Conservation (phyloP, 768 basidiomycete species). For the Galerina marginata region DNA sequence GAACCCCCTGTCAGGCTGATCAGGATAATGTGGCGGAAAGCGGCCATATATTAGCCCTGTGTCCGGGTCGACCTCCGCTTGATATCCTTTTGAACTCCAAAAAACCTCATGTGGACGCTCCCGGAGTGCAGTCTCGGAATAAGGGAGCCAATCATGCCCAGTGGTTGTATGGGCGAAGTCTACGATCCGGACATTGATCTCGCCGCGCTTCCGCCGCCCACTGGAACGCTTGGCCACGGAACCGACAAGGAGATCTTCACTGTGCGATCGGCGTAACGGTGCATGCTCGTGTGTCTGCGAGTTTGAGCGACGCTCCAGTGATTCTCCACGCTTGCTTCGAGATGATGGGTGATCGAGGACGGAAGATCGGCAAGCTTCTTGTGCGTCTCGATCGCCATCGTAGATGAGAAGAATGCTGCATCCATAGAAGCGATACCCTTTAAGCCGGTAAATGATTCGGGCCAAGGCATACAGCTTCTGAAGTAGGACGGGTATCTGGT, state of each 20-base stretch:
- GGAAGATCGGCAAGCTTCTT: constrained; percentile 71
- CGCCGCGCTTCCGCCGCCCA: constrained; percentile 81
- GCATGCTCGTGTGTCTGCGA: constrained; percentile 48
- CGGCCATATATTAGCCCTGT: constrained; percentile 88
- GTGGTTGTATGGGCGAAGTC: constrained; percentile 99
- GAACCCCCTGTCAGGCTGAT: constrained; percentile 93
- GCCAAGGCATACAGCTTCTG: constrained; percentile 95
- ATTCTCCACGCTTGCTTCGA: constrained; percentile 78
- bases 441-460: constrained; percentile 84
- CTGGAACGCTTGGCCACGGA: constrained; percentile 66
- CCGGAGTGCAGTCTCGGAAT: constrained; percentile 52
- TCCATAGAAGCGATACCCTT: constrained; percentile 98
- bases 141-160: constrained; percentile 85
- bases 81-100: constrained; percentile 75
- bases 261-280: constrained; percentile 74
- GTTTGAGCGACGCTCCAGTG: constrained; percentile 65
- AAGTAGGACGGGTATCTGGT: constrained; percentile 91
- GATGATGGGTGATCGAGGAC: constrained; percentile 70
- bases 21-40: constrained; percentile 91
- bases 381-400: constrained; percentile 90
- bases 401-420: constrained; percentile 97
- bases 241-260: constrained; percentile 78
- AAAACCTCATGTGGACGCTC: constrained; percentile 49
- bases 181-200: constrained; percentile 94
- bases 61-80: constrained; percentile 79